Base-by-base conservation (phyloP, 2,329 filamentous ascomycete species). In the Alternaria angustiovoidea region DNA sequence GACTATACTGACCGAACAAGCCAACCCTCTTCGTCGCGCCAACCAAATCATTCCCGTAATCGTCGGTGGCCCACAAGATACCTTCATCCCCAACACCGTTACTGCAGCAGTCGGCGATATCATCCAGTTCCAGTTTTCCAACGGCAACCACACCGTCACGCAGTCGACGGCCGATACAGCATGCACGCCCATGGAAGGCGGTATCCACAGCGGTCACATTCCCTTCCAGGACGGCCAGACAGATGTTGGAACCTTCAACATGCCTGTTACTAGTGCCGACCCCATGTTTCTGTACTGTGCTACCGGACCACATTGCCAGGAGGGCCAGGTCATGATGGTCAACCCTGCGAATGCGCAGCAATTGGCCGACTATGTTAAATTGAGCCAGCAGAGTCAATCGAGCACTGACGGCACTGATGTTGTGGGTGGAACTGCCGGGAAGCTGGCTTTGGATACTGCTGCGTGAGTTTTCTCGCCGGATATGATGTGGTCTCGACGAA, bases 81-180 rank as follows among this genome's bases (percentile, higher is more conserved):
- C 68, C 0, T 76, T 75, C 49, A 60, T 69, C 6, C 74, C 74
- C 20, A 74, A 76, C 62, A 61, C 62, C 8, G 48, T 75, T 38
- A 61, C 56, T 26, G 73, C 73, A 3, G 68, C 71, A 2, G 67
- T 74, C 3, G 72, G 73, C 39, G 73, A 75, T 52, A 65, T 75
- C 6, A 53, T 75, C 7, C 73, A 74, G 52, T 75, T 74, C 60
- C 69, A 75, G 22, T 76, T 76, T 61, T 67, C 61, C 51, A 74
- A 73, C 26, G 74, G 73, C 11, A 75, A 75, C 57, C 74, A 76
- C 59, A 75, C 74, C 8, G 72, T 73, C 8, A 75, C 74, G 0
- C 72, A 76, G 43, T 70, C 66, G 8, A 68, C 73, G 0, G 58
- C 61, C 2, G 68, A 73, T 28, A 57, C 64, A 14, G 64, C 73